Base-by-base conservation (phyloP, 2,329 filamentous ascomycete species). In the Scedosporium boydii region DNA sequence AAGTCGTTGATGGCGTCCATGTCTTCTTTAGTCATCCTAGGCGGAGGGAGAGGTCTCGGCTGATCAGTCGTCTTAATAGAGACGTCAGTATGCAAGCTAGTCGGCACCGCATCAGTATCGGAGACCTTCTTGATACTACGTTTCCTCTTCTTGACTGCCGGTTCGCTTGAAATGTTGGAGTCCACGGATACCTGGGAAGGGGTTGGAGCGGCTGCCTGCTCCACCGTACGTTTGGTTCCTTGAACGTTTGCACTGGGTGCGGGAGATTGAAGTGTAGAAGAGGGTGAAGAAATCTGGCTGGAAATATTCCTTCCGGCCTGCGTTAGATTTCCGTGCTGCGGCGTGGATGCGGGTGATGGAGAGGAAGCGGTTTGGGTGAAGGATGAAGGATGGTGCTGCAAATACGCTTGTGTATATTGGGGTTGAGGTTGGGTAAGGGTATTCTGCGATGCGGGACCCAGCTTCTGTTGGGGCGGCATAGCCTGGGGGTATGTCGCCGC, bases 111-210 rank as follows among this genome's bases (percentile, higher is more conserved):
- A 59, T 75, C 74, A 29, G 72, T 63, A 44, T 77, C 76, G 4
- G 76, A 75, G 4, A 68, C 64, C 57, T 69, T 77, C 60, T 70
- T 77, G 1, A 65, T 53, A 4, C 63, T 64, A 3, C 74, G 71
- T 64, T 78, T 78, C 46, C 75, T 73, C 68, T 75, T 77, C 67
- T 76, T 77, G 14, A 68, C 68, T 18, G 68, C 66, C 18, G 71
- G 70, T 23, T 75, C 73, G 44, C 64, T 64, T 9, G 66, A 61
- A 6, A 59, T 46, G 16, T 57, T 57, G 1, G 61, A 60, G 21
- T 67, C 66, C 4, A 63, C 56, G 6, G 62, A 62, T 16, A 68
- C 61, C 42, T 69, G 68, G 12, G 64, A 60, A 18, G 65, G 48
- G 21, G 65, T 62, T 1, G 64, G 64, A 6, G 64, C 67, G 29